These are phyloP conservation scores for Pyrenochaeta sp. DNA, from an alignment of 2,329 filamentous ascomycete genomes.

Conservation along the genomic window DNA sequence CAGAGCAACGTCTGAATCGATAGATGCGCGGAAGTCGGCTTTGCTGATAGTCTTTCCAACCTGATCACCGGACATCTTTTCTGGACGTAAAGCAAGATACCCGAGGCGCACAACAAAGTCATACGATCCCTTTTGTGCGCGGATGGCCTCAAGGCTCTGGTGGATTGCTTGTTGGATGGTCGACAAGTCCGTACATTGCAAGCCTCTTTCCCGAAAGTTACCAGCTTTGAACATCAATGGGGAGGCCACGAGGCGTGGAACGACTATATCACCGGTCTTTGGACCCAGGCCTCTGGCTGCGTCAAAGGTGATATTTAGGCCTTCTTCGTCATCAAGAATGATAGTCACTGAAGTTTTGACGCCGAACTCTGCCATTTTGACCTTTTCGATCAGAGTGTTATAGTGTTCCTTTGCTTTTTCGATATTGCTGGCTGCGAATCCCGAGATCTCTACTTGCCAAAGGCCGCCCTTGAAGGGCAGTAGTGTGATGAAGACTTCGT, in stretches of 20 bases:
- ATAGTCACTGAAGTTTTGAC: conserved; percentile 22
- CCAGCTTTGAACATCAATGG: conserved; percentile 28
- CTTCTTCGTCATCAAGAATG: conserved; percentile 37
- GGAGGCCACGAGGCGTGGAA: conserved; percentile 27
- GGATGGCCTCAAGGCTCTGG: conserved; percentile 27
- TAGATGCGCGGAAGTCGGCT: conserved; percentile 19
- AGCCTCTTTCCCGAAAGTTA: conserved; percentile 24
- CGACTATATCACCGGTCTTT: conserved; percentile 15
- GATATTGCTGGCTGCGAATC: conserved; percentile 17
- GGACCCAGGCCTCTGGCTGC: conserved; percentile 39
- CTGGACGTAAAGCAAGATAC: conserved; percentile 28
- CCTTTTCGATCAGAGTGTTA: conserved; percentile 28
- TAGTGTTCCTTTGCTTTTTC: conserved; percentile 30
- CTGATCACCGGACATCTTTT: conserved; percentile 11
- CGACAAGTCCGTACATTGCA: conserved; percentile 17
- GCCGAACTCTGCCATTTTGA: conserved; percentile 17
- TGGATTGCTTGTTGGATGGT: conserved; percentile 27
- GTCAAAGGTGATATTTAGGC: conserved; percentile 24
- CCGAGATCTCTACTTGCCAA: conserved; percentile 32
- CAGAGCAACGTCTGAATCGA: conserved; percentile 17
- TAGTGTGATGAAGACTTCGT: conserved; percentile 38
- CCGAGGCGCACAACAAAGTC: conserved; percentile 39
- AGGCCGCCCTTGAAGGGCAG: conserved; percentile 6
- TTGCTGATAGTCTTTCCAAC: conserved; percentile 22
- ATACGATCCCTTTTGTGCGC: conserved; percentile 32